phyloP scores from a whole-genome alignment of 495 filamentous ascomycete species.

The Hypoxylon trugodes region DNA sequence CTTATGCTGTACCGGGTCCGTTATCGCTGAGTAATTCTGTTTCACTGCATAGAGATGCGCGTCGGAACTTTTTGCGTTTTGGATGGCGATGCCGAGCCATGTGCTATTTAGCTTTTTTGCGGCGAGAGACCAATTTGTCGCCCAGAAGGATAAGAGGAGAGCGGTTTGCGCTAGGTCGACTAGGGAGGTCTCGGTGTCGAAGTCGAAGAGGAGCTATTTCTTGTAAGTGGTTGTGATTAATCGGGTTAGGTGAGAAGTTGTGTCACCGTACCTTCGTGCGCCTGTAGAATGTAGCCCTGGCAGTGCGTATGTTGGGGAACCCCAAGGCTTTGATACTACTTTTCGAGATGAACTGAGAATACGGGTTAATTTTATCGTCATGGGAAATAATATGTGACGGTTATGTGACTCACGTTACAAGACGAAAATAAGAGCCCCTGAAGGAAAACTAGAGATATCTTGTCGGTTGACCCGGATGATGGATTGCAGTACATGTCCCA shows the following conservation, averaged over 20 bases:
- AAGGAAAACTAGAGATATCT: constrained; percentile 58
- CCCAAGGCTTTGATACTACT: constrained; percentile 53
- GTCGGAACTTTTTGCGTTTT: constrained; percentile 56
- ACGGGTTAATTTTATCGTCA: neutral
- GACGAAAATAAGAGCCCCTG: constrained; percentile 59
- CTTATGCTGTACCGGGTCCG: constrained; percentile 42
- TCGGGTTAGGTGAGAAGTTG: neutral
- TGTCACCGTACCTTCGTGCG: constrained; percentile 48
- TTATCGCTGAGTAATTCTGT: constrained; percentile 34
- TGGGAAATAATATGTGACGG: too few relatives aligned
- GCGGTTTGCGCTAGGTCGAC: constrained; percentile 53
- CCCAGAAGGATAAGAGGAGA: constrained; percentile 53
- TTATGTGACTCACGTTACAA: constrained; percentile 50
- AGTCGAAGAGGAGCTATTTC: constrained; percentile 45
- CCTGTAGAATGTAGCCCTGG: constrained; percentile 54
- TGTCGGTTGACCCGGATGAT: constrained; percentile 23
- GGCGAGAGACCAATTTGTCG: constrained; percentile 46
- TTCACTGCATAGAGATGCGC: constrained; percentile 48
- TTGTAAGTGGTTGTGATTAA: constrained; percentile 5
- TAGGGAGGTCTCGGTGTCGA: constrained; percentile 46
- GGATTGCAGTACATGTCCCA: constrained; percentile 53
- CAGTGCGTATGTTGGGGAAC: constrained; percentile 52
- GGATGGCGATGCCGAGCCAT: constrained; percentile 58
- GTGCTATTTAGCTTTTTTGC: constrained; percentile 54
- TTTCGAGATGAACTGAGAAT: constrained; percentile 50